These are phyloP conservation scores for Platismatia glauca DNA, from an alignment of 495 filamentous ascomycete genomes.

Conservation along the genomic window DNA sequence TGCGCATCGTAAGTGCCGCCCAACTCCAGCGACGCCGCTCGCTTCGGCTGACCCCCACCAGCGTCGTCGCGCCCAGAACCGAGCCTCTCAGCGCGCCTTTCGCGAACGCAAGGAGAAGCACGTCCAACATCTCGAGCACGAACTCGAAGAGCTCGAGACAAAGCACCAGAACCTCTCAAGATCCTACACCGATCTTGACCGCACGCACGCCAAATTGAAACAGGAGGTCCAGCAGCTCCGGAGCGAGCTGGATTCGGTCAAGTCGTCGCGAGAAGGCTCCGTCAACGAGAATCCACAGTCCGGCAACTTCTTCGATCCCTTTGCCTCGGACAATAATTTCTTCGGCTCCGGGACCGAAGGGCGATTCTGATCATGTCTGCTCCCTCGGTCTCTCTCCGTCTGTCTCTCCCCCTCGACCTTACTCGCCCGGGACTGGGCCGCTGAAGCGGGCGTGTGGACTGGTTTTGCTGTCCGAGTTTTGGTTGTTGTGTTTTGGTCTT, in stretches of 20 bases:
- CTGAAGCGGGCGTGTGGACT: neutral
- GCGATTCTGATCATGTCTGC: neutral
- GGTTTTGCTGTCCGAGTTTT: neutral
- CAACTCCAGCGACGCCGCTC: neutral
- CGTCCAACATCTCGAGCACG: constrained; percentile 35
- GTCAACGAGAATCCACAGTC: constrained; percentile 4
- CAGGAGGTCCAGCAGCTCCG: constrained; percentile 25
- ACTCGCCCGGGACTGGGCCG: neutral
- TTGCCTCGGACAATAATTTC: constrained; percentile 12
- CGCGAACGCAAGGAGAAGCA: constrained; percentile 43
- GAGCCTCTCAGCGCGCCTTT: constrained; percentile 45
- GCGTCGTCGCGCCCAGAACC: constrained; percentile 50
- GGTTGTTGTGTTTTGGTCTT: neutral
- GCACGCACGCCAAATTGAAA: constrained; percentile 17
- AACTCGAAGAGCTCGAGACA: constrained; percentile 31
- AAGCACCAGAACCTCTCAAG: constrained; percentile 22
- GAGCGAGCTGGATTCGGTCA: constrained; percentile 21
- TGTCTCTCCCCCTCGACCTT: too few relatives aligned
- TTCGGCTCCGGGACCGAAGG: constrained; percentile 9
- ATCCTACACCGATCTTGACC: constrained; percentile 23
- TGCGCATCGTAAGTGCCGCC: constrained; percentile 23
- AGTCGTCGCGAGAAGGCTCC: constrained; percentile 16
- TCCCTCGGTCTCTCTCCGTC: neutral
- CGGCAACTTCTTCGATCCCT: constrained; percentile 17
- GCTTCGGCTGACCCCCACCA: constrained; percentile 17